These are phyloP conservation scores for Waltiozyma sp. DNA, from an alignment of 1,139 yeast genomes.

Conservation along the genomic window DNA sequence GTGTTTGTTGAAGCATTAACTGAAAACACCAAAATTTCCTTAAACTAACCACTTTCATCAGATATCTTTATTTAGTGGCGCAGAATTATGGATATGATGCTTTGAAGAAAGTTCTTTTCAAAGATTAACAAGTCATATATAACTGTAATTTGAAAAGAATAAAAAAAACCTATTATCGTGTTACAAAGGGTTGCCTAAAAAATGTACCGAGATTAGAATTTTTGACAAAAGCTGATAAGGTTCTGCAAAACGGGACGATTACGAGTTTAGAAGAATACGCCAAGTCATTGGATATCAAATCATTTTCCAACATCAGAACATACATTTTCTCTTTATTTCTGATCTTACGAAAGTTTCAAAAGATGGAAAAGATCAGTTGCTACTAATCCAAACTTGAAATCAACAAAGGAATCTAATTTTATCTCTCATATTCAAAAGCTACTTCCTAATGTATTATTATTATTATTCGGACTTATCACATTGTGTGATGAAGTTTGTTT, in stretches of 20 bases:
- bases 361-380: neutral
- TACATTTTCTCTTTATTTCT: neutral
- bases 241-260: too few species aligned
- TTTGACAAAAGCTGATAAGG: too few species aligned
- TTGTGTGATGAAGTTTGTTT: neutral
- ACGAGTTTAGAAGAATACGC: neutral
- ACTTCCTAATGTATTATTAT: neutral
- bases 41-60: constrained; percentile 28
- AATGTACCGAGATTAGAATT: neutral
- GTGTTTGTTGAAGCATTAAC: neutral
- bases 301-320: neutral
- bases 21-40: constrained; percentile 36
- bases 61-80: constrained; percentile 33
- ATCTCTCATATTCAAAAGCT: neutral
- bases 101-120: constrained; percentile 23
- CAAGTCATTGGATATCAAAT: neutral
- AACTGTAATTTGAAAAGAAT: constrained; percentile 46
- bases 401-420: neutral
- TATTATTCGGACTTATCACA: neutral
- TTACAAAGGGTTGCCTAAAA: constrained; percentile 47
- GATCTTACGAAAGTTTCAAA: neutral
- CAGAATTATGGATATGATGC: constrained; percentile 28
- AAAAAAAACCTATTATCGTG: constrained; percentile 39
- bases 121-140: constrained; percentile 18
- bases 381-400: neutral